A percentile compares a stretch with the other conserved stretches of the same genome.
Evolutionary conservation across 805 yeast genomes (phyloP).

Genomic region (Lipomyces spencermartinsiae): DNA sequence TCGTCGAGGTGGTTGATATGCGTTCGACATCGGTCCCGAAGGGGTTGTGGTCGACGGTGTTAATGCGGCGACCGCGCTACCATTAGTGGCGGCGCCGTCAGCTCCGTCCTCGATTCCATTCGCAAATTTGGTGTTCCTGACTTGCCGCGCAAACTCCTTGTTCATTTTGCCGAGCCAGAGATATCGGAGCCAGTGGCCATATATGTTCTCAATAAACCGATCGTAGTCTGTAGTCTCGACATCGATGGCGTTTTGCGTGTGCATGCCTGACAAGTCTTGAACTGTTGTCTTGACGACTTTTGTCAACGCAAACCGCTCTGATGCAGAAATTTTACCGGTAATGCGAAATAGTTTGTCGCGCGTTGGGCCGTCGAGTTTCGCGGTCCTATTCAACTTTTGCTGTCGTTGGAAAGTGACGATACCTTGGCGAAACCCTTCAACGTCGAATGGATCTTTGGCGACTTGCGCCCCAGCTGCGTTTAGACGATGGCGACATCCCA

Average conservation of each 20-base stretch:
- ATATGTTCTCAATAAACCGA: conserved; percentile 42
- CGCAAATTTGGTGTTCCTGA: conserved; percentile 12
- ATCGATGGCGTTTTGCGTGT: conserved; percentile 44
- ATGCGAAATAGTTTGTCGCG: conserved; percentile 55
- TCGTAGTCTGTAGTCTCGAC: conserved; percentile 49
- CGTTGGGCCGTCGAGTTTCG: conserved; percentile 62
- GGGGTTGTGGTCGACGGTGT: not conserved
- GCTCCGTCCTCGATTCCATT: conserved; percentile 10
- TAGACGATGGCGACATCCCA: conserved; percentile 69
- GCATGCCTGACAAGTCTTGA: conserved; percentile 61
- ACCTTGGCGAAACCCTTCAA: conserved; percentile 67
- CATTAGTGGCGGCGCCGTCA: not conserved
- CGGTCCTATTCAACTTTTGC: conserved; percentile 56
- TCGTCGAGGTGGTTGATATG: not conserved
- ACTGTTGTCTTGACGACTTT: conserved; percentile 76
- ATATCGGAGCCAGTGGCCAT: conserved; percentile 47
- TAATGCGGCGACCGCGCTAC: not conserved
- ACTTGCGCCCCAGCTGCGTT: conserved; percentile 60
- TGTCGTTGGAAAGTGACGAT: conserved; percentile 82
- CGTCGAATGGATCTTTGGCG: conserved; percentile 85
- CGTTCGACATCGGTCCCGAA: not conserved
- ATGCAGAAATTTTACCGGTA: conserved; percentile 51
- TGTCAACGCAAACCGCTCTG: conserved; percentile 59
- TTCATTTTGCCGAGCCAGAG: conserved; percentile 61
- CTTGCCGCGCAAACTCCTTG: conserved; percentile 40